Evolutionary conservation across 1,284 basidiomycete species (phyloP).

Genomic region (Wolfiporia cocos): DNA sequence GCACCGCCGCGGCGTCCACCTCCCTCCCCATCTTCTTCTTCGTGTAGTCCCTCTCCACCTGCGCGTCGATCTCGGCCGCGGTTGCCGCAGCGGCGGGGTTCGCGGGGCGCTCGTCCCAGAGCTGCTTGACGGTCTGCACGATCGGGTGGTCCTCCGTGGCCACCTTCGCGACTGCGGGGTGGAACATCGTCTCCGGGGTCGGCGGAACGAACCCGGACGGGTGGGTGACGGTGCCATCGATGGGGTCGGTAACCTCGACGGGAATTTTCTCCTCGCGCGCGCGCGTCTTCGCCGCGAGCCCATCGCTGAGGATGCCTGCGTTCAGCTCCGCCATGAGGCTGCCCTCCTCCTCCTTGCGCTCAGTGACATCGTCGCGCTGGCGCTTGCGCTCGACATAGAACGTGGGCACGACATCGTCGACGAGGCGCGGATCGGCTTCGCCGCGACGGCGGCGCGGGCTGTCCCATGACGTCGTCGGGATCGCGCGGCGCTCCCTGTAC

Average conservation of each 20-base stretch:
- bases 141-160: slow-evolving; percentile 18
- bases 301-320: slow-evolving; percentile 29
- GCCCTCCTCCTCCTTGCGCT: slow-evolving; percentile 29
- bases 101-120: slow-evolving; percentile 21
- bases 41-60: slow-evolving; percentile 14
- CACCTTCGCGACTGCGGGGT: slow-evolving; percentile 21
- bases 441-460: slow-evolving; percentile 23
- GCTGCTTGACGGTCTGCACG: slow-evolving; percentile 20
- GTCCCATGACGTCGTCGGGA: slow-evolving; percentile 19
- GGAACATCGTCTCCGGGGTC: slow-evolving; percentile 27
- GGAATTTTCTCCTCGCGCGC: slow-evolving; percentile 28
- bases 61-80: slow-evolving; percentile 8
- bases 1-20: slow-evolving; percentile 4
- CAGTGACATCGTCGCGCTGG: slow-evolving; percentile 26
- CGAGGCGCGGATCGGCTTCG: slow-evolving; percentile 21
- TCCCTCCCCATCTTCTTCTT: slow-evolving; percentile 8
- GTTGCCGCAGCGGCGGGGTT: slow-evolving; percentile 7
- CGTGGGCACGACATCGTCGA: slow-evolving; percentile 26
- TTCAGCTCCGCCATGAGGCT: slow-evolving; percentile 29
- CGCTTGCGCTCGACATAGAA: slow-evolving; percentile 30
- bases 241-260: slow-evolving; percentile 23
- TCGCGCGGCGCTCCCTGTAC: slow-evolving; percentile 13
- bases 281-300: slow-evolving; percentile 25
- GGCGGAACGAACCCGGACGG: slow-evolving; percentile 29
- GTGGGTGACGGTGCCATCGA: slow-evolving; percentile 25